phyloP scores from a whole-genome alignment of 768 basidiomycete genomes.

The Lactarius quietus region DNA sequence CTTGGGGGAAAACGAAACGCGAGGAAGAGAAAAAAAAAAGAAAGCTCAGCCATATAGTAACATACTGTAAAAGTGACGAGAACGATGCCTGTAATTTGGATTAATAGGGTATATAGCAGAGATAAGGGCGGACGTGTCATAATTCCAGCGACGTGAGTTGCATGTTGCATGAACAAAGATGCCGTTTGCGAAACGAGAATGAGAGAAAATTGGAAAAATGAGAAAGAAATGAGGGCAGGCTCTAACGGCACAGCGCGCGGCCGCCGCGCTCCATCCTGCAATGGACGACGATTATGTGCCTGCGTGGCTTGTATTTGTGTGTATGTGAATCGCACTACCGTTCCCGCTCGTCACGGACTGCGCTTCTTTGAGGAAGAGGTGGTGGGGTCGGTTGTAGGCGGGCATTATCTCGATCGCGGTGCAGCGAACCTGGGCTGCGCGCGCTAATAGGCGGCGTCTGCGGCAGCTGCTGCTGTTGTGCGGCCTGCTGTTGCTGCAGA shows the following conservation, averaged over 20 bases:
- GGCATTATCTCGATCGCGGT: neutral
- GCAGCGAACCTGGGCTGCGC: conserved; percentile 13
- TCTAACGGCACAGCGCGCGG: conserved; percentile 1
- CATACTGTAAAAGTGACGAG: neutral
- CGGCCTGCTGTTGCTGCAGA: conserved; percentile 1
- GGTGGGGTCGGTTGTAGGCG: conserved; percentile 13
- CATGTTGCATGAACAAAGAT: neutral
- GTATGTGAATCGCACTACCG: neutral
- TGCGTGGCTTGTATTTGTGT: neutral
- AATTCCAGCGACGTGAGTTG: neutral
- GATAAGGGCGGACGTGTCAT: neutral
- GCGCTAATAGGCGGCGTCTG: conserved; percentile 19
- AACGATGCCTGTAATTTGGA: neutral
- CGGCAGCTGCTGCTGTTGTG: conserved; percentile 7
- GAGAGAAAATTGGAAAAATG: neutral
- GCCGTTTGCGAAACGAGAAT: neutral
- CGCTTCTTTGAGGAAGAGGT: conserved; percentile 1
- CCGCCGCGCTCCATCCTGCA: neutral
- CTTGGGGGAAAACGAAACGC: neutral
- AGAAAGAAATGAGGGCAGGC: neutral
- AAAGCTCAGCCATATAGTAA: neutral
- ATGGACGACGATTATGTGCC: neutral
- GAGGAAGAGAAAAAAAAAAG: conserved; percentile 1
- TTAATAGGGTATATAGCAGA: neutral
- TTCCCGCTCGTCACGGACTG: conserved; percentile 18